Base-by-base conservation (phyloP, 192 early-diverging fungal genomes). In the Mortierella antarctica region DNA sequence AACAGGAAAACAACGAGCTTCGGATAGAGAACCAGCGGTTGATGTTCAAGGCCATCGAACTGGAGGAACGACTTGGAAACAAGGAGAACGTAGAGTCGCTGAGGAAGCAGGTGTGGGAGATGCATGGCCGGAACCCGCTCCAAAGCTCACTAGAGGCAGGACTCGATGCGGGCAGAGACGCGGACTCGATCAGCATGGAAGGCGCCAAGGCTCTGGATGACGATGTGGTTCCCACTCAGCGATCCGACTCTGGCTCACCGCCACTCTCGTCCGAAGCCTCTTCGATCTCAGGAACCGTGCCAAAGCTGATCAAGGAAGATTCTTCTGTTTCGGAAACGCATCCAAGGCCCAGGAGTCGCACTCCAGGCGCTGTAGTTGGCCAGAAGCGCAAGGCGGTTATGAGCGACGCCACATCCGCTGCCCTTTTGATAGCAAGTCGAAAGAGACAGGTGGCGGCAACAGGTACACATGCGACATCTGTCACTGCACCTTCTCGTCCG, bases 1-100 rank as follows among this genome's bases (percentile, higher is more conserved):
- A 83, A 44, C 82, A 83, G 61, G 74, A 83, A 51, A 83, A 83
- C 57, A 83, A 83, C 40, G 82, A 77, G 21, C 82, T 83, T 45
- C 70, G 82, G 59, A 80, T 72, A 12, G 77, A 80, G 77, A 80
- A 80, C 45, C 77, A 80, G 53, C 64, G 77, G 4, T 56, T 80
- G 9, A 80, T 80, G 77, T 80, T 72, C 58, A 71, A 57, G 47
- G 70, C 77, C 46, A 80, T 80, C 42, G 77, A 80, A 40, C 39
- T 80, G 52, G 77, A 80, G 14, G 77, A 80, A 51, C 57, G 59
- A 31, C 59, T 80, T n/a, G 77, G 77, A 18, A 80, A 80, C 60
- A 68, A 72, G 70, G 77, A 80, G n/a, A 80, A 80, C 42, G 77
- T 80, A 15, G 70, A 71, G 47, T 80, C 77, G 1, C 49, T 80